phyloP scores from a whole-genome alignment of 1,284 basidiomycete species.

The Golubevia sp. region DNA sequence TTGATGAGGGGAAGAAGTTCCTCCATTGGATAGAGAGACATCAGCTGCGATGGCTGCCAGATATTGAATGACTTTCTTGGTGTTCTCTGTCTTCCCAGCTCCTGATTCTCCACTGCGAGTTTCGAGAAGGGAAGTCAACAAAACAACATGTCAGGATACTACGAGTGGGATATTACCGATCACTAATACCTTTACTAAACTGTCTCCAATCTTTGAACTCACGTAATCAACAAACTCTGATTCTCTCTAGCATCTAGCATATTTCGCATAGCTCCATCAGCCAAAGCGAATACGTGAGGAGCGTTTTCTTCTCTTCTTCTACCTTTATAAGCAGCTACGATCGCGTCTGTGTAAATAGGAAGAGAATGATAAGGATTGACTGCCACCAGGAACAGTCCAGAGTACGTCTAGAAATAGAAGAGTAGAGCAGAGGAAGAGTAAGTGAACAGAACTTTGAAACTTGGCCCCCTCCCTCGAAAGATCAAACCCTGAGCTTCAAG shows the following conservation, averaged over 20 bases:
- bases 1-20: conserved; percentile 64
- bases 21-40: conserved; percentile 66
- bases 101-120: conserved; percentile 86
- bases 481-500: too few species aligned
- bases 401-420: conserved; percentile 74
- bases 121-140: too few species aligned
- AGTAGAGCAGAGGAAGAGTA: conserved; percentile 8
- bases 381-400: conserved; percentile 93
- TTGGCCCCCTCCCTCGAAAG: too few species aligned
- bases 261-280: conserved; percentile 96
- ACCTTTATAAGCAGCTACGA: conserved; percentile 88
- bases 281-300: conserved; percentile 96
- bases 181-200: too few species aligned
- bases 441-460: too few species aligned
- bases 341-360: conserved; percentile 89
- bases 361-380: conserved; percentile 95
- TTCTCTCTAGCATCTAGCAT: conserved; percentile 97
- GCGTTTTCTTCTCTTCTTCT: conserved; percentile 91
- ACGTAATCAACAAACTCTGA: conserved; percentile 98
- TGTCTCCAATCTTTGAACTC: conserved; percentile 63
- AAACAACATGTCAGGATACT: too few species aligned
- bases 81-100: conserved; percentile 99
- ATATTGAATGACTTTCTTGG: conserved; percentile 99
- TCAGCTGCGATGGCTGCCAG: conserved; percentile 94
- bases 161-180: too few species aligned